Evolutionary conservation across 768 basidiomycete species (phyloP), one percentile per base, ranked within the genome.

Genomic region (Boletellus sp.): DNA sequence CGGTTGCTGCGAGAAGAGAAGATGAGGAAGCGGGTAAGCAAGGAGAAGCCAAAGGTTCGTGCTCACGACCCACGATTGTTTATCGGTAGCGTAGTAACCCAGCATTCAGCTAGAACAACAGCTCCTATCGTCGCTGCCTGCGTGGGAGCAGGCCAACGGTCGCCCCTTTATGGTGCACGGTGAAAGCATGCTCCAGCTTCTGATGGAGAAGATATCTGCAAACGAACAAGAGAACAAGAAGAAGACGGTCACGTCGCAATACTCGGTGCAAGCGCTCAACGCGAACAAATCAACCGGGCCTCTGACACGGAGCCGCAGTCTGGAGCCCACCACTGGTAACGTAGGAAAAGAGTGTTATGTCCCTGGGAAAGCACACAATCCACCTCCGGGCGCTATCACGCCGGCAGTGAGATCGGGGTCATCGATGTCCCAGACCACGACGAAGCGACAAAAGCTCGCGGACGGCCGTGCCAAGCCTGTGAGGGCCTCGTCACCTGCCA

Each of bases 1-100:
- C 75, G 91, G 17, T 69, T 99, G 32, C 70, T 97, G 45, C 79
- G 91, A 51, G 95, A 99, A 69, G 95, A 97, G 74, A 96, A 96
- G 77, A 92, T 95, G 86, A 78, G 95, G 47, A 98, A 97, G 67
- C 77, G 94, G 24, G 93, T 99, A 13, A 78, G 77, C 49, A 89
- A 90, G 65, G 87, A 95, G 71, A 97, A 96, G 63, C 95, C 95
- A 23, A 80, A 88, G 63, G 95, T 96, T 64, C 71, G 42, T 44
- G 38, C 17, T 33, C 23, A 7, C 20, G 2, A 17, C 10, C 23
- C 1, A 20, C 6, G 0, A 13, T 20, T 13, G 22, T 50, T 28
- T 6, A 24, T 38, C 23, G 8, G 13, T 31, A 41, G 9, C 42
- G 32, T 48, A 43, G 45, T 32, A 22, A 24, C 37, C 43, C 17